phyloP scores from a whole-genome alignment of 2,329 filamentous ascomycete genomes.

The Phymatotrichopsis omnivora region DNA sequence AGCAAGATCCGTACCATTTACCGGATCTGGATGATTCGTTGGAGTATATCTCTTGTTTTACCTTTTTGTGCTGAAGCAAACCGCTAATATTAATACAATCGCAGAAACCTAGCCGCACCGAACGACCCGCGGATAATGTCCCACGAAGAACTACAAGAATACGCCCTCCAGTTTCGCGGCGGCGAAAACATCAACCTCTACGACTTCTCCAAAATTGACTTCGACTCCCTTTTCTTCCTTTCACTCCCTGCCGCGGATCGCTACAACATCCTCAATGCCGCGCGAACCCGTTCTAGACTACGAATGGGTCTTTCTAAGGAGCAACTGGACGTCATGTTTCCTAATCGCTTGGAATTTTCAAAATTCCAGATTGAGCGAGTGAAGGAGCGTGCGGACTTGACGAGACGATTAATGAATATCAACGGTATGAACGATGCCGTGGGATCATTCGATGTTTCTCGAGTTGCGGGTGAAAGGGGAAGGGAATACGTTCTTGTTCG shows the following conservation, averaged over 20 bases:
- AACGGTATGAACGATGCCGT: conserved; percentile 70
- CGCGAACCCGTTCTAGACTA: conserved; percentile 72
- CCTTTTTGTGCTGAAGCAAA: too few species aligned
- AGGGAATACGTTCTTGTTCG: conserved; percentile 94
- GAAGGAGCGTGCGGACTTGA: conserved; percentile 82
- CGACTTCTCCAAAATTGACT: conserved; percentile 90
- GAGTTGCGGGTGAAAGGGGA: conserved; percentile 74
- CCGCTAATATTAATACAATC: too few species aligned
- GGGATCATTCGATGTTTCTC: conserved; percentile 45
- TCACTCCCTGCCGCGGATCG: conserved; percentile 81
- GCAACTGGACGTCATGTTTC: conserved; percentile 92
- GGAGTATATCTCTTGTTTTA: conserved; percentile 42
- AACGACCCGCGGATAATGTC: conserved; percentile 97
- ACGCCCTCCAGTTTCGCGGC: conserved; percentile 56
- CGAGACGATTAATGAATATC: conserved; percentile 86
- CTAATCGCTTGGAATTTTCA: conserved; percentile 93
- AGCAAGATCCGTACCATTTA: conserved; percentile 90
- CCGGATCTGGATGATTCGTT: conserved; percentile 73
- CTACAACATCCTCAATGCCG: conserved; percentile 96
- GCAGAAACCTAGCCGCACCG: conserved; percentile 70
- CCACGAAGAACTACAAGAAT: conserved; percentile 84
- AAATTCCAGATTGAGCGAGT: conserved; percentile 94
- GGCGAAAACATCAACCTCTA: conserved; percentile 22
- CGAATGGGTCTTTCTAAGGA: conserved; percentile 96
- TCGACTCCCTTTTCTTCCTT: conserved; percentile 88